These are phyloP conservation scores for Dionaea muscipula DNA, from an alignment of 179 eudicot species.

Conservation along the genomic window DNA sequence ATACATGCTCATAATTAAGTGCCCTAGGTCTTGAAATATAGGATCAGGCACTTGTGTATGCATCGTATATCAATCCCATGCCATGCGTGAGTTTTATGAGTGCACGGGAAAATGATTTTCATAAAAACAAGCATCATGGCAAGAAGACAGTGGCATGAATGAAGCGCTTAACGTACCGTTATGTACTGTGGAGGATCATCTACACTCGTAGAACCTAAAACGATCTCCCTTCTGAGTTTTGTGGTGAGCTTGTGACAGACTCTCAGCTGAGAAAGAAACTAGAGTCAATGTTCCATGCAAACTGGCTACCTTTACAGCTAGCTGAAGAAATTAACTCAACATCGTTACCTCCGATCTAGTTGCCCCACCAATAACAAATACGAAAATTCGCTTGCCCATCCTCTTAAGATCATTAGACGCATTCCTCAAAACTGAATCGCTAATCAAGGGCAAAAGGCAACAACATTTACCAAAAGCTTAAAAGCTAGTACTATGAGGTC, in stretches of 20 bases:
- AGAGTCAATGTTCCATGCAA: background rate
- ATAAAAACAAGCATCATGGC: background rate
- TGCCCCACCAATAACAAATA: slow-evolving; percentile 86
- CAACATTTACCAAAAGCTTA: background rate
- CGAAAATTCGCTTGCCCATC: slow-evolving; percentile 77
- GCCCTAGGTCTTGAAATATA: too few species aligned
- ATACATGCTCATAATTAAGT: too few species aligned
- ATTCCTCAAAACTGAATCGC: slow-evolving; percentile 58
- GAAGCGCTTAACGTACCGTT: slow-evolving; percentile 40
- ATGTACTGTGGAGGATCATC: slow-evolving; percentile 80
- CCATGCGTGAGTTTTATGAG: too few species aligned
- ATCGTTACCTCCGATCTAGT: slow-evolving; percentile 82
- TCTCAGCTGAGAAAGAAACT: slow-evolving; percentile 43
- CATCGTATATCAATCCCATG: too few species aligned
- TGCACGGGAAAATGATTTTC: too few species aligned
- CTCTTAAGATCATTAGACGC: slow-evolving; percentile 49
- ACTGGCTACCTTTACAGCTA: background rate
- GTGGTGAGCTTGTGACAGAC: slow-evolving; percentile 82
- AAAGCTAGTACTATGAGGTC: background rate
- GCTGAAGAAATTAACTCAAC: background rate
- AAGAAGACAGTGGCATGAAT: background rate
- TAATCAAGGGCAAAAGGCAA: slow-evolving; percentile 15
- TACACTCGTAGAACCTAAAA: slow-evolving; percentile 71
- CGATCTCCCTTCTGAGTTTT: slow-evolving; percentile 71
- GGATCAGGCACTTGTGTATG: too few species aligned